These are phyloP conservation scores for Pichia thaimueangensis DNA, from an alignment of 805 yeast genomes.

Conservation along the genomic window DNA sequence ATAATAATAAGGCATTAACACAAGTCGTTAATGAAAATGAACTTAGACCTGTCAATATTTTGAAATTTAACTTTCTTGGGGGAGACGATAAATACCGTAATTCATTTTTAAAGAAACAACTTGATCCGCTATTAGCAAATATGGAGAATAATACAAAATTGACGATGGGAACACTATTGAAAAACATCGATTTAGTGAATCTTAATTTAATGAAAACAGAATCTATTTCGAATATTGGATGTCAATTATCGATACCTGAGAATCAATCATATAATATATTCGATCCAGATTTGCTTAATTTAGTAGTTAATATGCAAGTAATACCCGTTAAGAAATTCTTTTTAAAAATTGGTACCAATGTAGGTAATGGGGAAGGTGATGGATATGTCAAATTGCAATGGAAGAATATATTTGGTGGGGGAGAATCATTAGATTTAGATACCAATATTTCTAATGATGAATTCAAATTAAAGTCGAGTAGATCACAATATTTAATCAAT, in stretches of 20 bases:
- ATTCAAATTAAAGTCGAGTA: constrained; percentile 41
- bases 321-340: constrained; percentile 63
- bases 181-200: constrained; percentile 38
- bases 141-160: constrained; percentile 16
- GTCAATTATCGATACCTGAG: constrained; percentile 25
- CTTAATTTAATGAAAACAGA: constrained; percentile 38
- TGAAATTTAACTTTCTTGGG: constrained; percentile 43
- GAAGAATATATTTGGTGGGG: constrained; percentile 53
- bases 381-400: constrained; percentile 78
- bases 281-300: constrained; percentile 21
- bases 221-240: constrained; percentile 36
- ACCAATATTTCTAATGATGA: constrained; percentile 36
- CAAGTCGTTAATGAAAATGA: constrained; percentile 25
- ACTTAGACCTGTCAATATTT: constrained; percentile 37
- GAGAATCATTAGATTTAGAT: constrained; percentile 44
- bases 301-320: constrained; percentile 25
- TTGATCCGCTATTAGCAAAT: constrained; percentile 36
- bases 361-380: constrained; percentile 96
- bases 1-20: constrained; percentile 11
- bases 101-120: constrained; percentile 39
- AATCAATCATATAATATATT: constrained; percentile 16
- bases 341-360: constrained; percentile 90
- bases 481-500: constrained; percentile 43
- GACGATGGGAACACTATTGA: constrained; percentile 36
- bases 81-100: constrained; percentile 38